Evolutionary conservation across 768 basidiomycete genomes (phyloP).

Genomic region (Collybiopsis luxurians): DNA sequence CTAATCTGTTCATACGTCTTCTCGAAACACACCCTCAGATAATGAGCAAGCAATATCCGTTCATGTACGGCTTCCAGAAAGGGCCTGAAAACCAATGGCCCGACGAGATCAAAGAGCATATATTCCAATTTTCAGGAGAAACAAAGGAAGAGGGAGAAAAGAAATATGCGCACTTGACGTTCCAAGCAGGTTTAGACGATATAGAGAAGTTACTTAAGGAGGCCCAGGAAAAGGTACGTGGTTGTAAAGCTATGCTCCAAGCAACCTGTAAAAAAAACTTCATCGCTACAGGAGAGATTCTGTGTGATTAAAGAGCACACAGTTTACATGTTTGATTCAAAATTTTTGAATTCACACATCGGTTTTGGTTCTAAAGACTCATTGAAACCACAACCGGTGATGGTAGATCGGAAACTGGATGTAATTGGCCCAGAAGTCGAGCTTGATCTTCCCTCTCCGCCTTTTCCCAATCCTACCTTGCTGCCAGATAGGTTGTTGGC

Average conservation of each 20-base stretch:
- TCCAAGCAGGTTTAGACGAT: conserved; percentile 2
- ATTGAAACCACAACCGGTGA: not conserved
- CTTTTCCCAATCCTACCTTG: conserved; percentile 6
- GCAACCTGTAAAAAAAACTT: too few relatives aligned
- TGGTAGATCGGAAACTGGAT: conserved; percentile 2
- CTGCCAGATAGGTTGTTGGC: conserved; percentile 3
- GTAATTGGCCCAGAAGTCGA: not conserved
- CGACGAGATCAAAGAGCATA: not conserved
- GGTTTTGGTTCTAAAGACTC: too few relatives aligned
- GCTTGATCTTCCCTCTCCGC: too few relatives aligned
- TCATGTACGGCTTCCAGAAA: not conserved
- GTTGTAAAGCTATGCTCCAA: not conserved
- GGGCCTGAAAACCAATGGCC: not conserved
- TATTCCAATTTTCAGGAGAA: not conserved
- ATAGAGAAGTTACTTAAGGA: not conserved
- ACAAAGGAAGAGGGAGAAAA: not conserved
- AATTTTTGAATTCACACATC: not conserved
- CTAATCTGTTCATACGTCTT: conserved; percentile 3
- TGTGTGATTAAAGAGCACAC: not conserved
- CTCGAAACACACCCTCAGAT: not conserved
- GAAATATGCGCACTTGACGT: not conserved
- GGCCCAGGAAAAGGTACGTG: not conserved
- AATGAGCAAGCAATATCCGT: not conserved
- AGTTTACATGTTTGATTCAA: not conserved
- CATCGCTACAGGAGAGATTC: not conserved